A percentile compares a stretch with the other conserved stretches of the same genome.
Evolutionary conservation across 192 early-diverging fungal genomes (phyloP).

Genomic region (Podochytrium sp.): DNA sequence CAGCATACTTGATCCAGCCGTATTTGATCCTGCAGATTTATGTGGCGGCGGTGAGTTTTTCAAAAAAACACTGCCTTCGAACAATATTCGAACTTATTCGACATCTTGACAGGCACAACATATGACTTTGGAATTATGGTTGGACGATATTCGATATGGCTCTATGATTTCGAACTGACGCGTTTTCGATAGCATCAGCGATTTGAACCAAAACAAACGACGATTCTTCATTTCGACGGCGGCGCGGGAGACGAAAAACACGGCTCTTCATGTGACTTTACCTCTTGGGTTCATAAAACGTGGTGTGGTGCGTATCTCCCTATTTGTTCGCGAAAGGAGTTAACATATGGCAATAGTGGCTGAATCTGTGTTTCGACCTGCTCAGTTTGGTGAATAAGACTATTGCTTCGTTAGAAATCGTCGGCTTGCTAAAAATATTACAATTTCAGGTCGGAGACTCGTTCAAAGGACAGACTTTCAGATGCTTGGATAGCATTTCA

Average conservation of each 20-base stretch:
- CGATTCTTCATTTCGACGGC: slow-evolving; percentile 52
- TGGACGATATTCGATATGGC: not conserved
- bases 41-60: slow-evolving; percentile 22
- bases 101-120: slow-evolving; percentile 26
- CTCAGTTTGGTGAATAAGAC: slow-evolving; percentile 27
- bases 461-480: slow-evolving; percentile 42
- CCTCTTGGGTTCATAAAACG: slow-evolving; percentile 37
- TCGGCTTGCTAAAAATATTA: not conserved
- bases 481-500: slow-evolving; percentile 38
- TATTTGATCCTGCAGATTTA: slow-evolving; percentile 49
- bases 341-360: slow-evolving; percentile 35
- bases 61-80: not conserved
- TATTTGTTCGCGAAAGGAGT: slow-evolving; percentile 6
- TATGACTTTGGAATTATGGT: slow-evolving; percentile 40
- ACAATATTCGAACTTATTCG: not conserved
- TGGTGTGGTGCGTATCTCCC: slow-evolving; percentile 17
- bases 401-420: not conserved
- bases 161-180: slow-evolving; percentile 12
- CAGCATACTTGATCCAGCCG: slow-evolving; percentile 48
- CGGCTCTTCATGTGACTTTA: slow-evolving; percentile 45
- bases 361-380: slow-evolving; percentile 51
- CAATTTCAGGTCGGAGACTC: slow-evolving; percentile 38
- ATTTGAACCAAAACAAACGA: slow-evolving; percentile 42
- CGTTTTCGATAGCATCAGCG: slow-evolving; percentile 37
- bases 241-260: slow-evolving; percentile 35